Base-by-base conservation (phyloP, 208 protist species). In the Crithidia mellificae region DNA sequence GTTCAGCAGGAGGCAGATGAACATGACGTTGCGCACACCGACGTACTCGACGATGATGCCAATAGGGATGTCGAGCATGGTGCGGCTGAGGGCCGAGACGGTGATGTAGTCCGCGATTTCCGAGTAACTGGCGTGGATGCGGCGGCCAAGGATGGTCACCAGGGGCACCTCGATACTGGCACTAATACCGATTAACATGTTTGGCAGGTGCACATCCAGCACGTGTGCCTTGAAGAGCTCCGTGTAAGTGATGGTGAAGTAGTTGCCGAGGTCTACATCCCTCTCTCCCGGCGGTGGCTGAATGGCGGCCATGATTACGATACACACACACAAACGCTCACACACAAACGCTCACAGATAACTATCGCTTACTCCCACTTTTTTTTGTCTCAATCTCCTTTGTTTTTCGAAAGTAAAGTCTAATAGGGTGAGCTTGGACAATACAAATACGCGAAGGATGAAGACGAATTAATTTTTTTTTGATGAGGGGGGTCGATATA, bases 141-240 rank as follows among this genome's bases (percentile, higher is more conserved):
- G 79, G 1, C 87, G 80, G n/a, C 80, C 87, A 6, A 96, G 54
- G 47, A 91, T 84, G 12, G 81, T 88, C 34, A 91, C 63, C 14
- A 96, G 77, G 46, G 87, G 87, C 24, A 92, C 78, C 64, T 90
- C 90, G 19, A 96, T 64, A 34, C 78, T 83, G 11, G 81, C 77
- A 36, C 80, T 74, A 15, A 96, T 71, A 30, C 90, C 87, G 38
- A 93, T 83, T 17, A 96, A 63, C 44, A 89, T 74, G 71, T 93
- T 96, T 17, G 85, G 80, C 27, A 96, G 46, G 30, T 95, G 88
- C 11, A 94, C 77, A 76, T 91, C 81, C 9, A 94, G 58, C 19
- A 91, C 65, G n/a, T 89, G 79, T 6, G 71, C 77, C 41, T 72
- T 80, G 53, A 83, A 63, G 25, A 88, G 57, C 34, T 84, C 55